Percentiles rank a stretch among this genome's conserved stretches.
phyloP scores from a whole-genome alignment of 2,329 filamentous ascomycete species.

The Apiospora pterosperma region DNA sequence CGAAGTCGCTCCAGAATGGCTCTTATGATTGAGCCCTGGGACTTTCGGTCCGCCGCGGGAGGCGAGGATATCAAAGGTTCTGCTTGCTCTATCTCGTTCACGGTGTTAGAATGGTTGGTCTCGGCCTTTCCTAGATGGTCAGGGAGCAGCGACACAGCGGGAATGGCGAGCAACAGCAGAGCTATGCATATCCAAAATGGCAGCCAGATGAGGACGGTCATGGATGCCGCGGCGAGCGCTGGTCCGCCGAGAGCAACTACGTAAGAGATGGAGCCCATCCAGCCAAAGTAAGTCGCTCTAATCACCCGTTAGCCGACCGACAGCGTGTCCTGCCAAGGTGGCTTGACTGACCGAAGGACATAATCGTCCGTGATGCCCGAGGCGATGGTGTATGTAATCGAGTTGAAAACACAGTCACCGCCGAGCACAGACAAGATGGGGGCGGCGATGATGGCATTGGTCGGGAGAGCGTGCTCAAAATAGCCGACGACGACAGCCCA shows the following conservation, averaged over 20 bases:
- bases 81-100: neutral
- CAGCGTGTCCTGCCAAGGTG: neutral
- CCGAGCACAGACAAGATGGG: slow-evolving; percentile 43
- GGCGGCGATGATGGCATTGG: slow-evolving; percentile 35
- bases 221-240: slow-evolving; percentile 41
- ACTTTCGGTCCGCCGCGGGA: slow-evolving; percentile 31
- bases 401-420: slow-evolving; percentile 49
- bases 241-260: slow-evolving; percentile 44
- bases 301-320: neutral
- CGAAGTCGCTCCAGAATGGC: slow-evolving; percentile 24
- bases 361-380: slow-evolving; percentile 41
- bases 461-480: slow-evolving; percentile 32
- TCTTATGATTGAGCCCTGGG: slow-evolving; percentile 13
- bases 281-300: slow-evolving; percentile 47
- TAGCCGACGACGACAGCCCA: slow-evolving; percentile 39
- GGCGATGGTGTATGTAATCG: slow-evolving; percentile 43
- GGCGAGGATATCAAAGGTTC: slow-evolving; percentile 33
- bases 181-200: slow-evolving; percentile 39
- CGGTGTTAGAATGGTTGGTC: neutral
- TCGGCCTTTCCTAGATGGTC: slow-evolving; percentile 7
- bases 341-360: slow-evolving; percentile 27
- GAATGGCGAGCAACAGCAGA: slow-evolving; percentile 32
- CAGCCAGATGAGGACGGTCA: slow-evolving; percentile 40
- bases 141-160: slow-evolving; percentile 27
- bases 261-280: slow-evolving; percentile 46